phyloP scores from a whole-genome alignment of 2,329 filamentous ascomycete species.

The Gnomoniopsis sp. region DNA sequence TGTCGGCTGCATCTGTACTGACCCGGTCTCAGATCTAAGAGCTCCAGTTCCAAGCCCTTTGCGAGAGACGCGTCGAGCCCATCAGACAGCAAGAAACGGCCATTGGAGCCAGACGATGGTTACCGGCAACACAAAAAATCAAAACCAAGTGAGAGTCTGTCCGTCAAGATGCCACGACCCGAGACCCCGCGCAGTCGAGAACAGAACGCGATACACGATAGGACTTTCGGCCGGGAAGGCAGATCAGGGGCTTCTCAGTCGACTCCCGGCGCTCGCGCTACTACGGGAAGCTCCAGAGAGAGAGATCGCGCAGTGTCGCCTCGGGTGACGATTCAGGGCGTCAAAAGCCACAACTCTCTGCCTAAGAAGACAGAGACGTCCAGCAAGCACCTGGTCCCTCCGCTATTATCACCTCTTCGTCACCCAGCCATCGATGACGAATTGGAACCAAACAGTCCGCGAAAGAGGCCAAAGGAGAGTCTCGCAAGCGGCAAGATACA shows the following conservation, averaged over 20 bases:
- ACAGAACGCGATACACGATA: neutral
- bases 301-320: conserved; percentile 13
- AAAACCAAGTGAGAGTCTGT: conserved; percentile 26
- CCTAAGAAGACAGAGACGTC: conserved; percentile 36
- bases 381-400: conserved; percentile 43
- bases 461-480: conserved; percentile 32
- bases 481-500: conserved; percentile 23
- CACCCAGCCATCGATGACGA: conserved; percentile 39
- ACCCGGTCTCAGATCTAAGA: conserved; percentile 23
- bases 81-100: conserved; percentile 46
- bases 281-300: conserved; percentile 10
- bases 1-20: conserved; percentile 18
- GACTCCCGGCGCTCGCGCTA: conserved; percentile 6
- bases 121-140: conserved; percentile 43
- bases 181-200: conserved; percentile 12
- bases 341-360: conserved; percentile 30
- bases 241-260: conserved; percentile 7
- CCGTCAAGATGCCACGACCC: conserved; percentile 12
- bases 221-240: conserved; percentile 11
- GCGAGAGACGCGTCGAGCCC: conserved; percentile 25
- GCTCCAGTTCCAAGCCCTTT: conserved; percentile 29
- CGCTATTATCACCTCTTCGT: conserved; percentile 50
- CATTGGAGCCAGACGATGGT: conserved; percentile 41
- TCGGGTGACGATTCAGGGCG: conserved; percentile 34
- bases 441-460: conserved; percentile 25